Evolutionary conservation across 169 alveolate genomes (phyloP).

Genomic region (Cryptosporidium andersoni): DNA sequence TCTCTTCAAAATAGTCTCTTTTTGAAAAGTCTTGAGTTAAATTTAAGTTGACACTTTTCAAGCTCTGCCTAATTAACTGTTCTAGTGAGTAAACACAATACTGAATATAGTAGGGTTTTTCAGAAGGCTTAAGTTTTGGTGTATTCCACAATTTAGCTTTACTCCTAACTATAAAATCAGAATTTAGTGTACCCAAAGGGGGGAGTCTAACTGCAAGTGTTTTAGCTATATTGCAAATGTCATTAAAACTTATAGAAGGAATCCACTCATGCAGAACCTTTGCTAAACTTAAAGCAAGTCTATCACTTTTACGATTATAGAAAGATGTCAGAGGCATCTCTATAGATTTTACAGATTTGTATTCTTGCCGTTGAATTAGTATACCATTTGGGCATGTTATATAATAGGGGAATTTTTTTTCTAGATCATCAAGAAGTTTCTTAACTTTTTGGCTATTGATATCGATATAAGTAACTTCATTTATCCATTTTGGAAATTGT

Average conservation of each 20-base stretch:
- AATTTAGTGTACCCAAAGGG: constrained; percentile 3
- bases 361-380: constrained; percentile 3
- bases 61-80: too few species aligned
- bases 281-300: constrained; percentile 36
- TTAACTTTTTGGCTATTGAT: constrained; percentile 14
- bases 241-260: constrained; percentile 23
- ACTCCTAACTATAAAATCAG: constrained; percentile 8
- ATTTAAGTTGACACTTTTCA: too few species aligned
- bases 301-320: constrained; percentile 10
- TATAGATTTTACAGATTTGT: not conserved
- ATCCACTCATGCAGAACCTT: constrained; percentile 31
- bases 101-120: too few species aligned
- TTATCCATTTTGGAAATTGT: constrained; percentile 34
- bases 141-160: not conserved
- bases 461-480: constrained; percentile 13
- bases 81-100: too few species aligned
- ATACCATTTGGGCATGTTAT: constrained; percentile 62
- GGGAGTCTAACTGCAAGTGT: constrained; percentile 27
- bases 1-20: constrained; percentile 2
- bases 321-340: not conserved
- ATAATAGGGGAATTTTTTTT: constrained; percentile 52
- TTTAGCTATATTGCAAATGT: constrained; percentile 20
- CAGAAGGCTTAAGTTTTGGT: too few species aligned
- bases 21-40: not conserved
- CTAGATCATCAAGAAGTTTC: constrained; percentile 25